A percentile compares a stretch with the other conserved stretches of the same genome.
Evolutionary conservation across 805 yeast genomes (phyloP).

Genomic region (Torulaspora delbrueckii): DNA sequence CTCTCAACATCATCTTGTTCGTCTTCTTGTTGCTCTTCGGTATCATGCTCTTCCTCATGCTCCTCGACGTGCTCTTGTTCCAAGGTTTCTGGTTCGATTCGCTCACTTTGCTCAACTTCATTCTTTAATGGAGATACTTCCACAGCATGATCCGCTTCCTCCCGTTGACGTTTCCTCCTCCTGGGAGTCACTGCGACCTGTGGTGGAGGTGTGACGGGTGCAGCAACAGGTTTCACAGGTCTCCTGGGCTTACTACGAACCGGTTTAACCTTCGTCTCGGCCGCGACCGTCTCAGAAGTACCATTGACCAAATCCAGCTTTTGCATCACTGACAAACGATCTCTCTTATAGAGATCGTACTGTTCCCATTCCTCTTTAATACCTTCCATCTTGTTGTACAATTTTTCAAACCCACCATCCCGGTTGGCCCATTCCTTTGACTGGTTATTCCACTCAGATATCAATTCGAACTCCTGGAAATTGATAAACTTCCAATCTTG

Average conservation of each 20-base stretch:
- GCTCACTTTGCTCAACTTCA: conserved; percentile 6
- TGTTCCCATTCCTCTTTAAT: conserved; percentile 26
- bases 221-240: background rate
- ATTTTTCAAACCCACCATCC: conserved; percentile 13
- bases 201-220: conserved; percentile 1
- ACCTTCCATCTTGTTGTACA: conserved; percentile 20
- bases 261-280: conserved; percentile 5
- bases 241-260: conserved; percentile 2
- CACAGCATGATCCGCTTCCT: conserved; percentile 2
- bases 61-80: conserved; percentile 8
- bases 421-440: conserved; percentile 25
- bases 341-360: conserved; percentile 18
- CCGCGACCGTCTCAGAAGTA: background rate
- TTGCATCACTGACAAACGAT: conserved; percentile 13
- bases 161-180: conserved; percentile 2
- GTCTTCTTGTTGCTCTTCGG: conserved; percentile 7
- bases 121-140: conserved; percentile 1
- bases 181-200: background rate
- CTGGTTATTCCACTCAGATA: conserved; percentile 34
- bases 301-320: conserved; percentile 8
- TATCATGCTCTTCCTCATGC: conserved; percentile 13
- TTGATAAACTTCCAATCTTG: conserved; percentile 36
- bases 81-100: conserved; percentile 9
- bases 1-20: conserved; percentile 5
- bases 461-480: conserved; percentile 36